A percentile compares a stretch with the other conserved stretches of the same genome.
Conservation (phyloP, 1,284 basidiomycete genomes). For the Pulchroboletus neoregius region DNA sequence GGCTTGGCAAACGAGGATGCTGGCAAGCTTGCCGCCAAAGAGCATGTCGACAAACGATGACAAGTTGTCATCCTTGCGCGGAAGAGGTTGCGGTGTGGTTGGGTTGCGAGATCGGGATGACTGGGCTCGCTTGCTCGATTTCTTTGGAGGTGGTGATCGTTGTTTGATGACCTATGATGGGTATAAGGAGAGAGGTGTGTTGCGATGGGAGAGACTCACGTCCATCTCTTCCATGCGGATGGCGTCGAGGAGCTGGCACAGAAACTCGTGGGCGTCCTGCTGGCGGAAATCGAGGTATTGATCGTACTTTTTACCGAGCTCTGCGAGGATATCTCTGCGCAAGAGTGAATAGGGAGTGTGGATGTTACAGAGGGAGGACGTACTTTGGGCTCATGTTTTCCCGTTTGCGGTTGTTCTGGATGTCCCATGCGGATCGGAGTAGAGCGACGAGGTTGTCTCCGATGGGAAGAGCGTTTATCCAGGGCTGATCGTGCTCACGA, state of each 20-base stretch:
- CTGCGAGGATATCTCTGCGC: slow-evolving; percentile 55
- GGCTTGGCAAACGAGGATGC: slow-evolving; percentile 88
- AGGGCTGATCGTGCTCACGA: slow-evolving; percentile 46
- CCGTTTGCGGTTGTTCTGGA: slow-evolving; percentile 46
- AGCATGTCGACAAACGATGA: slow-evolving; percentile 83
- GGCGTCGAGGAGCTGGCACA: slow-evolving; percentile 86
- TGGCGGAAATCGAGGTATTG: slow-evolving; percentile 91
- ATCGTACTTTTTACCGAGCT: slow-evolving; percentile 82
- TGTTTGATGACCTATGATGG: slow-evolving; percentile 68
- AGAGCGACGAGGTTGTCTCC: slow-evolving; percentile 58
- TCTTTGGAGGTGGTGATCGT: slow-evolving; percentile 46
- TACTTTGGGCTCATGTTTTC: slow-evolving; percentile 64
- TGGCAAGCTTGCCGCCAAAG: slow-evolving; percentile 84
- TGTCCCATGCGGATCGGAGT: slow-evolving; percentile 57
- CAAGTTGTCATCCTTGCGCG: slow-evolving; percentile 42
- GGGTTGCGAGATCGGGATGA: slow-evolving; percentile 8
- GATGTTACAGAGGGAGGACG: not conserved
- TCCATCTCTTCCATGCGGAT: slow-evolving; percentile 95
- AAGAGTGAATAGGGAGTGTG: not conserved
- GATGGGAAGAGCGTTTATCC: slow-evolving; percentile 58
- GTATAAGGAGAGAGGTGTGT: slow-evolving; percentile 5
- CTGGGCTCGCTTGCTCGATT: slow-evolving; percentile 8
- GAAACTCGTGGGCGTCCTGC: slow-evolving; percentile 92
- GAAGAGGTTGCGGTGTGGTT: slow-evolving; percentile 21
- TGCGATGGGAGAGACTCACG: slow-evolving; percentile 43